Base-by-base conservation (phyloP, 257 asterid species). In the Ajuga chamaepitys region DNA sequence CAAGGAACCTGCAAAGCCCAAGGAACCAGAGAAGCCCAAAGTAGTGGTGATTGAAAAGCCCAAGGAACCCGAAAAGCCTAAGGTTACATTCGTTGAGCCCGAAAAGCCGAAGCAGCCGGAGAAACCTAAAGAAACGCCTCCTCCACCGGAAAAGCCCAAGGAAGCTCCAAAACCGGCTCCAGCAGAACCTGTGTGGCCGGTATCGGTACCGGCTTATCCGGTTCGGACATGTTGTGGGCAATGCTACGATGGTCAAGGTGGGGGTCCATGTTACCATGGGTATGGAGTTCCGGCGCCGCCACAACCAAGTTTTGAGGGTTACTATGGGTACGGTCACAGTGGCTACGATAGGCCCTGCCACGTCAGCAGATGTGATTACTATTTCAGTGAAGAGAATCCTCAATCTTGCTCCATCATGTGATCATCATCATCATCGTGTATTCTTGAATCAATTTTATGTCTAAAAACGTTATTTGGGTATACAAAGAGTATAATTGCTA, bases 321-420 rank as follows among this genome's bases (percentile, higher is more conserved):
- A 75, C 4, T 72, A 66, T 24, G 77, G 75, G 7, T 61, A 59
- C 53, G 81, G 80, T 6, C 41, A 56, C 4, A 0, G 37, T 13
- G 57, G 70, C 52, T 13, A 46, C 9, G 73, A 59, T 12, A 70
- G 80, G 71, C 71, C 70, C 0, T 74, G 74, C 69, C 70, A 67
- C 7, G 83, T 71, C 42, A 59, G 51, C 62, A 65, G 80, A 55
- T 65, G 82, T 18, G 91, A 80, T 28, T 66, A 63, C 74, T 83
- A 77, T 54, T 78, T 78, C 4, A 72, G 76, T 47, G 95, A 86
- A 13, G 95, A 86, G 20, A 80, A 84, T 24, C 78, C 84, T 11
- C 69, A 66, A 54, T 66, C 69, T 4, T 86, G 95, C 70, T 70
- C 81, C 14, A 74, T 86, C 71, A 83, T 83, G 95, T 86, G 67